Evolutionary conservation across 768 basidiomycete species (phyloP), one percentile per base, ranked within the genome.

Genomic region (Macrolepiota dolichaula): DNA sequence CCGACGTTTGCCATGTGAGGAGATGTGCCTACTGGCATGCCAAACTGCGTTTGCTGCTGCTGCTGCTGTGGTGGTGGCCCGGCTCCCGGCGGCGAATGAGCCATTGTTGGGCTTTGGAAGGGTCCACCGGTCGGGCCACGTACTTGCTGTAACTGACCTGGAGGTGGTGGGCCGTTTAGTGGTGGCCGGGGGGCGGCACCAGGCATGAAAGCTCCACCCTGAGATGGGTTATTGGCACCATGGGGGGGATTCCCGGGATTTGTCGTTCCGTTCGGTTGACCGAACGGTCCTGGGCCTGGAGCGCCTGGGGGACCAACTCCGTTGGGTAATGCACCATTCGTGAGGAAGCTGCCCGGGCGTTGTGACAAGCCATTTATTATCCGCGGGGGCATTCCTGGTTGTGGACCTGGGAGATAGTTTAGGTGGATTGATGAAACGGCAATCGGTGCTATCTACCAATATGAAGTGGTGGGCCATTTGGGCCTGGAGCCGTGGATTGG

Each of bases 41-140:
- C 77, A 78, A 85, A 82, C 4, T 78, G 75, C 25, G 73, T 71
- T 53, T 68, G 74, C 64, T 71, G 67, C 6, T 65, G 70, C 10
- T 42, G 70, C 10, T 42, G 65, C 29, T 32, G 65, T 73, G 73
- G 25, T 62, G 68, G 29, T 64, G 70, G 49, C 11, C 58, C 56
- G 9, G 55, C 17, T 51, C 80, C 80, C 63, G 85, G 85, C 0
- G 85, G 82, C 3, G 86, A 86, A 54, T 82, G 80, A 1, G 85
- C 77, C 72, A 89, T 85, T 1, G 82, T 86, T 3, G 88, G 88
- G 22, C 86, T 88, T 44, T 81, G 85, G 70, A 85, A 89, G 9
- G 82, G 81, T 13, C 81, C 52, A 61, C 59, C 56, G 57, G 51
- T 55, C 37, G 63, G 38, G 59, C 62, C 52, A 42, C 65, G 62